Base-by-base conservation (phyloP, 495 filamentous ascomycete species). In the Xylaria scruposa region DNA sequence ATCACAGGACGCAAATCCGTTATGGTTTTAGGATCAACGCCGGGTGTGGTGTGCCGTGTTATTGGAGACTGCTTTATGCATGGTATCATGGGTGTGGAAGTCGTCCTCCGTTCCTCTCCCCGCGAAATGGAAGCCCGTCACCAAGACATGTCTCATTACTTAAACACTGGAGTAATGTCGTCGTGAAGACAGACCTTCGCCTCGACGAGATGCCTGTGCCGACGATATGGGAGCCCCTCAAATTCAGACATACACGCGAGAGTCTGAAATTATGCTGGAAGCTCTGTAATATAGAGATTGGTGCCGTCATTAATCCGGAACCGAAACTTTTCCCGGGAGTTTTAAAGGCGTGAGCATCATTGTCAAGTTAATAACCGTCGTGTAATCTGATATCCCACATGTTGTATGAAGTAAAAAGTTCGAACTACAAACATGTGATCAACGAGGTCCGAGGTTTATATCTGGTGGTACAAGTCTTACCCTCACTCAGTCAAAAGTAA, bases 301-400 rank as follows among this genome's bases (percentile, higher is more conserved):
- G 66, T 24, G 70, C 71, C 31, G 60, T 51, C n/a, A 67, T 73
- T 21, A 73, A 61, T 51, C 73, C 71, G 42, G 73, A 72, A 46
- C 75, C 73, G 71, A 75, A 65, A 13, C 68, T 69, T 2, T 72
- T 70, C 36, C 71, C 49, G 17, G 68, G 70, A 38, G 73, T 65
- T 13, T 66, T 72, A 51, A 24, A 12, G 42, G 62, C 17, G 19
- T 31, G 66, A 9, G 68, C 24, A 59, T 75, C 19, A 19, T 44
- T 2, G 2, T 72, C 7, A 54, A 59, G 70, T 64, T 64, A n/a
- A 72, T 75, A 54, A 72, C 61, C 59, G 68, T 73, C 36, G 31
- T 73, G 29, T 77, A 63, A 24, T 56, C 53, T 4, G 3, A 56
- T 31, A 56, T 31, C 29, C 7, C 15, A 17, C 26, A 6, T 31